Evolutionary conservation across 768 basidiomycete genomes (phyloP).

Genomic region (Podaxis carcinomalis): DNA sequence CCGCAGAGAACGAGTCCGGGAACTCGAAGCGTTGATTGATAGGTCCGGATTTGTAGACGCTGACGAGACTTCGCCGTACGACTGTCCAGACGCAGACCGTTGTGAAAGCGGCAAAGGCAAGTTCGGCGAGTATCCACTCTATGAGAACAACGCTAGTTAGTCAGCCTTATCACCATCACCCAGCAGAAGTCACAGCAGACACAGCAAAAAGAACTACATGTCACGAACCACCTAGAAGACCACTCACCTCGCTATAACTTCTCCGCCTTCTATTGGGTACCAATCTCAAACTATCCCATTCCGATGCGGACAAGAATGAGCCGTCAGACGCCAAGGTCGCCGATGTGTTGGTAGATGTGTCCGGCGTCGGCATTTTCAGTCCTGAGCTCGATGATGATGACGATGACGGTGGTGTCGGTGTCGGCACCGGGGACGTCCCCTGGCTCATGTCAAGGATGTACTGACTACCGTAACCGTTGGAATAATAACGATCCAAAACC

Average conservation of each 20-base stretch:
- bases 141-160: neutral
- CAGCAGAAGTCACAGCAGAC: neutral
- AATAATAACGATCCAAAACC: neutral
- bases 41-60: neutral
- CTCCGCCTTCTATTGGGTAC: slow-evolving; percentile 9
- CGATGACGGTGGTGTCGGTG: neutral
- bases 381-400: slow-evolving; percentile 1
- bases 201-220: neutral
- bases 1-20: neutral
- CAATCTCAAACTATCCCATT: neutral
- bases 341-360: neutral
- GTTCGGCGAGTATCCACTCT: neutral
- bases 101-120: neutral
- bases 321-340: neutral
- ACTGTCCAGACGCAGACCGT: neutral
- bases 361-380: neutral
- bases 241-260: slow-evolving; percentile 6
- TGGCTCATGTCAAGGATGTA: neutral
- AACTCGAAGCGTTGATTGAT: neutral
- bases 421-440: neutral
- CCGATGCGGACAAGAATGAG: neutral
- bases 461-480: neutral
- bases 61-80: neutral
- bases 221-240: neutral
- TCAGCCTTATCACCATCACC: neutral